Percentiles rank a stretch among this genome's conserved stretches.
phyloP scores from a whole-genome alignment of 2,329 filamentous ascomycete genomes.

The Penicillium digitatum region DNA sequence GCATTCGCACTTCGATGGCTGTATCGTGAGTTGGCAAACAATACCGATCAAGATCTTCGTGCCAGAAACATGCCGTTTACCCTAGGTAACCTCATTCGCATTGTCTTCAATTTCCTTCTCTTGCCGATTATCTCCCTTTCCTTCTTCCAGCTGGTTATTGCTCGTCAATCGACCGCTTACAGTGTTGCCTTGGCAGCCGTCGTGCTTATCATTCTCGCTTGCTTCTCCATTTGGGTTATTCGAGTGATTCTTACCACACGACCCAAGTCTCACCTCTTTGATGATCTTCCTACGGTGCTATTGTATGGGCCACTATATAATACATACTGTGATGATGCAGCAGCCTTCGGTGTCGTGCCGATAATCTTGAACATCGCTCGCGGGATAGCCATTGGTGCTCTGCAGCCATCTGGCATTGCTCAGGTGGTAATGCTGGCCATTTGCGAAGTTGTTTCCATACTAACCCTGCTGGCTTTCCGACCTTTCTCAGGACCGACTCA shows the following conservation, averaged over 20 bases:
- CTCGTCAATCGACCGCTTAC: constrained; percentile 62
- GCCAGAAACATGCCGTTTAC: constrained; percentile 90
- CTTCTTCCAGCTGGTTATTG: constrained; percentile 83
- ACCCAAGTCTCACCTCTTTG: constrained; percentile 83
- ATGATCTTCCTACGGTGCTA: constrained; percentile 84
- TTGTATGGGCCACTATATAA: constrained; percentile 94
- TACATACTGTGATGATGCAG: constrained; percentile 90
- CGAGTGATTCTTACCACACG: constrained; percentile 74
- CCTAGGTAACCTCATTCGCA: constrained; percentile 71
- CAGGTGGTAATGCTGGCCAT: constrained; percentile 90
- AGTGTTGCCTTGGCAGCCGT: constrained; percentile 71
- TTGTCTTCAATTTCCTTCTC: constrained; percentile 90
- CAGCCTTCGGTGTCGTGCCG: constrained; percentile 83
- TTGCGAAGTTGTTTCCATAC: constrained; percentile 84
- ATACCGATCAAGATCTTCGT: constrained; percentile 78
- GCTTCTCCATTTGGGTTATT: constrained; percentile 73
- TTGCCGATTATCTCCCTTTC: constrained; percentile 82
- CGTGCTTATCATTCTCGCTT: constrained; percentile 67
- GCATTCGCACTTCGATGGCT: constrained; percentile 75
- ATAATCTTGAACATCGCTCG: constrained; percentile 79
- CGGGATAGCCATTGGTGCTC: constrained; percentile 84
- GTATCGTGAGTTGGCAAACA: constrained; percentile 65
- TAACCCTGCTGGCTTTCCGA: constrained; percentile 83
- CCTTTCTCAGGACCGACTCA: constrained; percentile 88
- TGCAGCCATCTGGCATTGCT: constrained; percentile 88